phyloP scores from a whole-genome alignment of 768 basidiomycete genomes.

The Collybia sordida region DNA sequence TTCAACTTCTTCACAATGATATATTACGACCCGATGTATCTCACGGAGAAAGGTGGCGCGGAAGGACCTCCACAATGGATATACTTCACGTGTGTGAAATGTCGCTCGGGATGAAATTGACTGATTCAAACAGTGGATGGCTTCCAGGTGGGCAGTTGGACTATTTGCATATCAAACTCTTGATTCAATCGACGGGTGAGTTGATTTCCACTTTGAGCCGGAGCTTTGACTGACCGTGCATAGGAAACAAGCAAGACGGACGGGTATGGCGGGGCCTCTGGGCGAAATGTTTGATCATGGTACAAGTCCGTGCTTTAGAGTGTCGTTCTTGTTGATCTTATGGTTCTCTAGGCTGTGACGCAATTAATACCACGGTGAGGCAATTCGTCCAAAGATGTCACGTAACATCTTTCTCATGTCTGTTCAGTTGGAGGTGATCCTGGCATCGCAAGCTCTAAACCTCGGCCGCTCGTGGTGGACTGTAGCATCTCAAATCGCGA shows the following conservation, averaged over 20 bases:
- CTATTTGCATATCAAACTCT: slow-evolving; percentile 91
- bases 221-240: background rate
- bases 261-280: slow-evolving; percentile 96
- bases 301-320: slow-evolving; percentile 22
- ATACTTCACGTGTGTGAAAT: slow-evolving; percentile 74
- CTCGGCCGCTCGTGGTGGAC: slow-evolving; percentile 98
- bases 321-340: background rate
- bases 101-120: background rate
- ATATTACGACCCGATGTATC: slow-evolving; percentile 79
- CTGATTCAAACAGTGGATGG: background rate
- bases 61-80: slow-evolving; percentile 78
- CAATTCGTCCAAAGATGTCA: background rate
- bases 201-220: slow-evolving; percentile 10
- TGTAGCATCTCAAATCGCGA: slow-evolving; percentile 78
- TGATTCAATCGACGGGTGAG: slow-evolving; percentile 87
- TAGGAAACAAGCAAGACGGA: slow-evolving; percentile 93
- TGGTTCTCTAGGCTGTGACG: slow-evolving; percentile 71
- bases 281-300: slow-evolving; percentile 99
- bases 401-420: background rate
- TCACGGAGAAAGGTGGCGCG: slow-evolving; percentile 64
- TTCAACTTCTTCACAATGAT: slow-evolving; percentile 83
- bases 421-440: slow-evolving; percentile 78
- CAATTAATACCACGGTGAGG: slow-evolving; percentile 88
- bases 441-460: slow-evolving; percentile 83
- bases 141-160: slow-evolving; percentile 76